phyloP scores from a whole-genome alignment of 768 basidiomycete genomes.

The Trametes punicea region DNA sequence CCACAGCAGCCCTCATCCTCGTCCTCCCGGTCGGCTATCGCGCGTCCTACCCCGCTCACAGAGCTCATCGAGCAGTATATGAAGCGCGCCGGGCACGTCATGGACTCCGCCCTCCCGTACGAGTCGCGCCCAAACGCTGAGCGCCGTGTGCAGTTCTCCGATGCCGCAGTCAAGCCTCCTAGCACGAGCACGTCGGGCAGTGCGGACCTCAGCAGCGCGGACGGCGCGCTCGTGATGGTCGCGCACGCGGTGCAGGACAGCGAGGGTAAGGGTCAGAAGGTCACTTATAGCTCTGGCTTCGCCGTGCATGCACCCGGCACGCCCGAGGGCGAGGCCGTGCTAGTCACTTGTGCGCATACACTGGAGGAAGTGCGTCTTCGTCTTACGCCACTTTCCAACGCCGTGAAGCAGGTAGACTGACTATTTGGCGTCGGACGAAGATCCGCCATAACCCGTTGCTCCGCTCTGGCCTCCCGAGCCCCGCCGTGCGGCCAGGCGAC shows the following conservation, averaged over 20 bases:
- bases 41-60: conserved; percentile 19
- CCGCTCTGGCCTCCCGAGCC: conserved; percentile 13
- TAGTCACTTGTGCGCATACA: conserved; percentile 62
- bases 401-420: not conserved
- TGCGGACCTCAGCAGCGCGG: conserved; percentile 17
- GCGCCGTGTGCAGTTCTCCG: conserved; percentile 30
- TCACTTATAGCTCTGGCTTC: conserved; percentile 58
- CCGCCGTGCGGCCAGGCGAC: conserved; percentile 14
- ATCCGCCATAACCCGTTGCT: conserved; percentile 36
- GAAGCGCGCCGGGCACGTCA: conserved; percentile 39
- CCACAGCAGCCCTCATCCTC: not conserved
- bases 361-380: conserved; percentile 50
- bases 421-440: conserved; percentile 23
- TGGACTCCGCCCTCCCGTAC: conserved; percentile 43
- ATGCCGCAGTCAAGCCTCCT: not conserved
- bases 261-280: conserved; percentile 35
- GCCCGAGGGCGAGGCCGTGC: conserved; percentile 31
- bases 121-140: conserved; percentile 43
- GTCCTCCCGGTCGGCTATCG: not conserved
- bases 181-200: not conserved
- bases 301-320: conserved; percentile 36
- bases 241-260: conserved; percentile 46
- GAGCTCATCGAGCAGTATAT: conserved; percentile 44
- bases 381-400: not conserved
- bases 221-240: conserved; percentile 43